Percentiles rank a stretch among this genome's conserved stretches.
Conservation (phyloP, 2,329 filamentous ascomycete genomes). For the Lecanosticta acicola region DNA sequence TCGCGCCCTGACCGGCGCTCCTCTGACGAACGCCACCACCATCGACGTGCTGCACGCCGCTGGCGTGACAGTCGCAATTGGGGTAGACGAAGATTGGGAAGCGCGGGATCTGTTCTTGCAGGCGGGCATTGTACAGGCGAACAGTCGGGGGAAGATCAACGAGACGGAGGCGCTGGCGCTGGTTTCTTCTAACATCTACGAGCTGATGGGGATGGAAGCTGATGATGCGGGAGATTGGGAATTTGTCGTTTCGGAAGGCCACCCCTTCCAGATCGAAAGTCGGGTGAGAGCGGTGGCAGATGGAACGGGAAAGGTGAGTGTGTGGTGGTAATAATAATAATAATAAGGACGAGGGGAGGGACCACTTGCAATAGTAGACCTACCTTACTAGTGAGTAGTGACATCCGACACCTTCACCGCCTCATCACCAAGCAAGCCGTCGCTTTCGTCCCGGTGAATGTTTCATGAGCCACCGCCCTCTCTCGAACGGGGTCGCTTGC, state of each 20-base stretch:
- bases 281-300: slow-evolving; percentile 51
- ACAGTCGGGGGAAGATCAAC: slow-evolving; percentile 50
- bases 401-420: too few species aligned
- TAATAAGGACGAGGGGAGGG: not conserved
- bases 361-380: too few species aligned
- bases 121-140: slow-evolving; percentile 56
- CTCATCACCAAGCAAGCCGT: not conserved
- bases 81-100: slow-evolving; percentile 58
- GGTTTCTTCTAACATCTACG: slow-evolving; percentile 53
- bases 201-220: slow-evolving; percentile 48
- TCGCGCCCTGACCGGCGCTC: slow-evolving; percentile 57
- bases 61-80: slow-evolving; percentile 54
- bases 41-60: slow-evolving; percentile 54
- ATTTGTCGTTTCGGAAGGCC: slow-evolving; percentile 60
- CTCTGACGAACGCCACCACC: slow-evolving; percentile 59
- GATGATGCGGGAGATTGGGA: slow-evolving; percentile 33
- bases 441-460: too few species aligned
- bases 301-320: slow-evolving; percentile 31
- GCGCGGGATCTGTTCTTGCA: slow-evolving; percentile 55
- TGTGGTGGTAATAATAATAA: slow-evolving; percentile 17
- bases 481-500: too few species aligned
- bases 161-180: slow-evolving; percentile 54
- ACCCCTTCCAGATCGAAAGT: slow-evolving; percentile 55
- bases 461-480: too few species aligned
- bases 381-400: not conserved